Evolutionary conservation across 805 yeast species (phyloP).

Genomic region (Cyberlindnera saturnus): DNA sequence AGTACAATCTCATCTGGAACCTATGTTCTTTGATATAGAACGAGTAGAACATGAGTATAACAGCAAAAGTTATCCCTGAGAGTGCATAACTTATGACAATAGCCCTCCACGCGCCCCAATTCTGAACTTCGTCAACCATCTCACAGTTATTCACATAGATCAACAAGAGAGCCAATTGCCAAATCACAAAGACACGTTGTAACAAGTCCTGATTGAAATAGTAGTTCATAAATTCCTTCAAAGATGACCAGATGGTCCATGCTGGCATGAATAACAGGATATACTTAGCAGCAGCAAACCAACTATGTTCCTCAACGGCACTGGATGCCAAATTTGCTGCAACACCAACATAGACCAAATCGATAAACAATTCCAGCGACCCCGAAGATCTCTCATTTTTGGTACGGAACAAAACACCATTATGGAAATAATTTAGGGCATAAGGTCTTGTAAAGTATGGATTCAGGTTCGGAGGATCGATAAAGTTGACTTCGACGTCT

Average conservation of each 20-base stretch:
- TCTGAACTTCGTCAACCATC: conserved; percentile 29
- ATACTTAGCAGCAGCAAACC: conserved; percentile 41
- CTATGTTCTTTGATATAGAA: conserved; percentile 43
- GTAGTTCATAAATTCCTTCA: conserved; percentile 58
- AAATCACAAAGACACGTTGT: conserved; percentile 45
- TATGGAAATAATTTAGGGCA: conserved; percentile 55
- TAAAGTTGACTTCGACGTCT: conserved; percentile 40
- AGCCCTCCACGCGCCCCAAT: conserved; percentile 31
- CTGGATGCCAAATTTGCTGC: conserved; percentile 51
- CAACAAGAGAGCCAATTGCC: conserved; percentile 46
- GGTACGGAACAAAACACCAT: conserved; percentile 51
- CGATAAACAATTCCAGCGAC: conserved; percentile 53
- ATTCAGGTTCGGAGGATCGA: conserved; percentile 31
- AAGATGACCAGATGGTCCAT: conserved; percentile 62
- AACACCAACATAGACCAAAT: conserved; percentile 59
- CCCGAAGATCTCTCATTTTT: conserved; percentile 47
- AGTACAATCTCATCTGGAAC: conserved; percentile 40
- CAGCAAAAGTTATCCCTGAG: conserved; percentile 31
- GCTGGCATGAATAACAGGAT: conserved; percentile 48
- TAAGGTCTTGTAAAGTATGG: conserved; percentile 43
- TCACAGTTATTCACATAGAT: conserved; percentile 45
- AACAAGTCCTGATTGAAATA: conserved; percentile 55
- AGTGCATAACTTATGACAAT: conserved; percentile 35
- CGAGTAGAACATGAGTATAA: conserved; percentile 31
- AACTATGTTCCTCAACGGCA: conserved; percentile 46